Evolutionary conservation across 768 basidiomycete genomes (phyloP), one percentile per base, ranked within the genome.

Genomic region (Lactarius akahatsu): DNA sequence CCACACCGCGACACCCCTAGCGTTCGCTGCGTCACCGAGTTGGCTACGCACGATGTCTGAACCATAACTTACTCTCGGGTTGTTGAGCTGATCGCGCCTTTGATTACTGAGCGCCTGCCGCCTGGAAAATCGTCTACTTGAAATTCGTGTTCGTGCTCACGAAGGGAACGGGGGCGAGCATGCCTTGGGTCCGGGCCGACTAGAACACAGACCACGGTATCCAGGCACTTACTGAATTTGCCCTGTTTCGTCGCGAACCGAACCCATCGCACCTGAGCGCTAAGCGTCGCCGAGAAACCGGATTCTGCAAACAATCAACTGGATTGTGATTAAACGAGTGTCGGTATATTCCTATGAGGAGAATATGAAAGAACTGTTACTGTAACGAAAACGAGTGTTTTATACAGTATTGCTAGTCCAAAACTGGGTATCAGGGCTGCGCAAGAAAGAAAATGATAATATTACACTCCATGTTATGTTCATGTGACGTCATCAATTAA

Each of bases 361-460:
- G 36, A 36, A 11, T 36, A 34, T 36, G 36, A 36, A 36, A 36
- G 36, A 38, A 38, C 11, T 38, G 23, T 11, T 50, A n/a, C n/a
- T 23, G 50, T 52, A 52, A 47, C 5, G 26, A 52, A 52, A 52
- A 52, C 5, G n/a, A 47, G 13, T 15, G 23, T 26, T 52, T 52
- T 11, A n/a, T 52, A 52, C 50, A 52, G 26, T 15, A 52, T 26
- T 26, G 23, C 50, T 52, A 52, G 50, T 26, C 26, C 50, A 26
- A 52, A 4, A 52, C 23, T 4, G 64, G 59, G 64, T 65, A 65
- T 60, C 28, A 23, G 30, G 15, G 9, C 11, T 50, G 47, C 0
- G n/a, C 11, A 13, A 13, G 13, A 26, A 52, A 26, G 4, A 28
- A 23, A n/a, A 10, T 23, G 6, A 50, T 4, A 50, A 50, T 23